Evolutionary conservation across 164 flowering plant species (phyloP).

Genomic region (Liriodendron chinense): DNA sequence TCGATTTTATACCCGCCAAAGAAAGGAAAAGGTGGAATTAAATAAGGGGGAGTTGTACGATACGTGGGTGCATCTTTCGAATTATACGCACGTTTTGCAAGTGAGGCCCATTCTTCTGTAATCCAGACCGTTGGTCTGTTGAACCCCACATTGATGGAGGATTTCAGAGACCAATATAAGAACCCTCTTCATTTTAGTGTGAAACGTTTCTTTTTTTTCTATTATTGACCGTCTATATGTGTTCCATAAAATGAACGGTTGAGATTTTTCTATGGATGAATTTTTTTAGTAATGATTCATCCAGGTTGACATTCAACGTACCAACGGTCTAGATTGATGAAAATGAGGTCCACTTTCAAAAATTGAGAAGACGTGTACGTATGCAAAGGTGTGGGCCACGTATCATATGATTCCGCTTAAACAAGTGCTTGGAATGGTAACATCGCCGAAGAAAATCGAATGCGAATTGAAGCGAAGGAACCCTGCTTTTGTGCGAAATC

Average conservation of each 20-base stretch:
- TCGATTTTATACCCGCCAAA: constrained; percentile 30
- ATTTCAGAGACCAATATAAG: neutral
- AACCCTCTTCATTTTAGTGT: too few relatives aligned
- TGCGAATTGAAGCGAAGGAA: neutral
- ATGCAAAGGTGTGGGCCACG: neutral
- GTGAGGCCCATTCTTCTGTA: neutral
- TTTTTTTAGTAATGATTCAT: too few relatives aligned
- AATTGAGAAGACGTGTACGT: neutral
- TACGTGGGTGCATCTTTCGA: neutral
- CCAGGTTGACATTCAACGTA: too few relatives aligned
- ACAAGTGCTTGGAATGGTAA: neutral
- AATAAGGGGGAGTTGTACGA: neutral
- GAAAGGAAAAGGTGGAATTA: neutral
- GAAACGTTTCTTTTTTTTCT: too few relatives aligned
- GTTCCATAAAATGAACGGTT: too few relatives aligned
- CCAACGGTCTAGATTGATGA: neutral
- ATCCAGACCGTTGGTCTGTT: neutral
- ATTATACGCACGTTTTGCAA: neutral
- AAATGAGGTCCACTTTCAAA: neutral
- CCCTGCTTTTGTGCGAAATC: neutral
- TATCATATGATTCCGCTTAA: too few relatives aligned
- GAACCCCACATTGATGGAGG: neutral
- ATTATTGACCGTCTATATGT: too few relatives aligned
- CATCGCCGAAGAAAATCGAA: neutral
- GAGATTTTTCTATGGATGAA: too few relatives aligned